These are phyloP conservation scores for Dendrobium nobile DNA, from an alignment of 106 monocot species.

Conservation along the genomic window DNA sequence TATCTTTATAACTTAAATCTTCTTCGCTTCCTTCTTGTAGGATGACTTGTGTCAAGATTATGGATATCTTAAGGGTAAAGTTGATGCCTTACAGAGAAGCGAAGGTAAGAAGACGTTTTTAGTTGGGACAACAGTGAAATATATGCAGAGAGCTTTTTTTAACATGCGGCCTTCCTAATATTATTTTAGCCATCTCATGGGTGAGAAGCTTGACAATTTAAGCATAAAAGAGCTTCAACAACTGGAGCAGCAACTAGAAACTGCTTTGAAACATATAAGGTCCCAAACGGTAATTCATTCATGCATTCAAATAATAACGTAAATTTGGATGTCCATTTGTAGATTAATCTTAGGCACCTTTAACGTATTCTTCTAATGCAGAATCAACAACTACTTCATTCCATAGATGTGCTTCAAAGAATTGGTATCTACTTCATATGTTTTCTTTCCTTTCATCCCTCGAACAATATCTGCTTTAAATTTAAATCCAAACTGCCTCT, in stretches of 20 bases:
- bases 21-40: constrained; percentile 2
- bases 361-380: background rate
- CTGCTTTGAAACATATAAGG: background rate
- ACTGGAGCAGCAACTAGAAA: background rate
- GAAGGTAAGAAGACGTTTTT: constrained; percentile 17
- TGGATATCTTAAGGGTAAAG: constrained; percentile 20
- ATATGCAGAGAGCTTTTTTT: background rate
- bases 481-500: no score
- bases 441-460: background rate
- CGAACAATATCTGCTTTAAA: no score
- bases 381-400: background rate
- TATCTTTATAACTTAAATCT: background rate
- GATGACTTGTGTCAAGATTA: constrained; percentile 20
- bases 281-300: background rate
- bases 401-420: background rate
- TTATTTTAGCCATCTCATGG: constrained; percentile 1
- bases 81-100: constrained; percentile 31
- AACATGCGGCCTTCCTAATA: background rate
- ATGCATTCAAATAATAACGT: background rate
- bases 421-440: background rate
- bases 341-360: background rate
- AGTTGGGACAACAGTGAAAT: background rate
- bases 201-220: background rate
- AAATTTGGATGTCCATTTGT: background rate
- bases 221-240: background rate